These are phyloP conservation scores for Stipa capillata DNA, from an alignment of 176 grass and related monocot genomes.

Conservation along the genomic window DNA sequence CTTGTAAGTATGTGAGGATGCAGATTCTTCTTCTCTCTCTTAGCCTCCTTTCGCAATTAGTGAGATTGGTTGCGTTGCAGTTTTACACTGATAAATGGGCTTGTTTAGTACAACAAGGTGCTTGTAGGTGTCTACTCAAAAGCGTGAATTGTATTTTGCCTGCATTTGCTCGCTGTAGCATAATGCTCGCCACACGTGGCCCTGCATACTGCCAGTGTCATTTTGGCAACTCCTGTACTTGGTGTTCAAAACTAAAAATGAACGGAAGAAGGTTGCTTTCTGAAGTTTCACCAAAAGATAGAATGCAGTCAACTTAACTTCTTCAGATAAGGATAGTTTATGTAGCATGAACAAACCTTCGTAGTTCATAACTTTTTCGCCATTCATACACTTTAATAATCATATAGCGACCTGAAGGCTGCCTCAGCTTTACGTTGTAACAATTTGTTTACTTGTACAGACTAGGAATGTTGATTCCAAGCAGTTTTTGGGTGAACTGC, in stretches of 20 bases:
- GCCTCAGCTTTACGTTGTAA: background rate
- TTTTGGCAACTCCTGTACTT: background rate
- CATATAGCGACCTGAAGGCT: background rate
- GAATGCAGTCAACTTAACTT: background rate
- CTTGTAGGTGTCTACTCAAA: background rate
- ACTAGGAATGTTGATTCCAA: constrained; percentile 83
- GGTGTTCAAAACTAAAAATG: background rate
- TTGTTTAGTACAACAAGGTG: background rate
- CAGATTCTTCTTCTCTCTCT: background rate
- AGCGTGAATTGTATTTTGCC: background rate
- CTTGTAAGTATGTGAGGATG: constrained; percentile 19
- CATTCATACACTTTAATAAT: background rate
- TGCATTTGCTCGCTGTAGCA: background rate
- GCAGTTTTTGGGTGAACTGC: constrained; percentile 84
- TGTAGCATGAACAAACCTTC: background rate
- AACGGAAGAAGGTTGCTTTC: background rate
- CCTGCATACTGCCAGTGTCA: background rate
- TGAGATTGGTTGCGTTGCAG: background rate
- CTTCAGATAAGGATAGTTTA: background rate
- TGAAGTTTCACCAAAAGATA: background rate
- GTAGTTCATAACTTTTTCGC: background rate
- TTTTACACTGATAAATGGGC: background rate
- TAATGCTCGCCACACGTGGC: background rate
- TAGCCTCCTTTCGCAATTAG: background rate
- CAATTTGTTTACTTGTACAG: constrained; percentile 21